Evolutionary conservation across 2,329 filamentous ascomycete genomes (phyloP), one percentile per base, ranked within the genome.

Genomic region (Diaporthe humulicola): DNA sequence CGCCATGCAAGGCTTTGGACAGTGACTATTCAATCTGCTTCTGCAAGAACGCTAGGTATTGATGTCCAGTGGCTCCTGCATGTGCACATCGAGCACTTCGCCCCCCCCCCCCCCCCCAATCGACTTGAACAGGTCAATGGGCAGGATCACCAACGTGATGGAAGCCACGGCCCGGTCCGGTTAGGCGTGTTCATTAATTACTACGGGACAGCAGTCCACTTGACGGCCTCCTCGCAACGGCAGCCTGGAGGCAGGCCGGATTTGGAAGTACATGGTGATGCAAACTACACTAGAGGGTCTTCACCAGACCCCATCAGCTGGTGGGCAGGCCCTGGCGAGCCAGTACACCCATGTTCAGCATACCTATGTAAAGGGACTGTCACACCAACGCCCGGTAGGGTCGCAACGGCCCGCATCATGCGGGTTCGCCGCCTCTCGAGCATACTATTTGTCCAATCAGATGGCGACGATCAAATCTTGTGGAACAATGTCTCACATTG

Each of bases 361-460:
- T 45, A n/a, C n/a, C n/a, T n/a, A 25, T 45, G 38, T 64, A 25
- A 28, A 52, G 19, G 40, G 58, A 25, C 17, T 25, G 22, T 12
- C 30, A 42, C 17, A 25, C 28, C 7, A 52, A 8, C 3, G 28
- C 42, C 64, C n/a, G 57, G 42, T 69, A 50, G 64, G 50, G 64
- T 54, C 50, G 50, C 64, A 50, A 52, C 64, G 45, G 64, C 30
- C 64, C 64, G 64, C 45, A 36, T 54, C 64, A 69, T 69, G 58
- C 58, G 40, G 58, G n/a, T 30, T 30, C 6, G 38, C 58, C 40
- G 58, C 38, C 58, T 30, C 38, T 14, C 38, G 58, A 64, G 22
- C 38, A 12, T 22, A 17, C 6, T 30, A 4, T 30, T 17, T 30
- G 38, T 40, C 58, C 38, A 64, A 50, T 25, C 12, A 50, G 40